Conservation (phyloP, 139 green algal genomes). For the Picochlorum sp. region DNA sequence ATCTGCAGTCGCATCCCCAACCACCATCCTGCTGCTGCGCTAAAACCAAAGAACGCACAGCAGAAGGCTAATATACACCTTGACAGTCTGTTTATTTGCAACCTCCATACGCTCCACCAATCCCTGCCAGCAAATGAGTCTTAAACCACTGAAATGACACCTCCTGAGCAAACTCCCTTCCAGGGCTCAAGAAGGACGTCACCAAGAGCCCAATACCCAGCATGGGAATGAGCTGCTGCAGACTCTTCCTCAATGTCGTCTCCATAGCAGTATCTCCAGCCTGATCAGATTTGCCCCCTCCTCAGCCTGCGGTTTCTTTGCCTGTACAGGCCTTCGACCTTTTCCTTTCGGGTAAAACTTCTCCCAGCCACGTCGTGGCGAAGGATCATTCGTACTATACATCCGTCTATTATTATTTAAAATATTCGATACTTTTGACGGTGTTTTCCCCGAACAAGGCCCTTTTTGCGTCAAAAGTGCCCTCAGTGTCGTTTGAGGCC, state of each 20-base stretch:
- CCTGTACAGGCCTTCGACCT: slow-evolving; percentile 2
- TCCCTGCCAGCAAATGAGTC: slow-evolving; percentile 69
- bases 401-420: slow-evolving; percentile 6
- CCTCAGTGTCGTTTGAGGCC: too few species aligned
- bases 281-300: neutral
- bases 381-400: slow-evolving; percentile 26
- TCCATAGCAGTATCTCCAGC: slow-evolving; percentile 12
- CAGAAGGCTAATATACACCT: slow-evolving; percentile 43
- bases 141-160: slow-evolving; percentile 88
- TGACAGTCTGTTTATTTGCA: slow-evolving; percentile 82
- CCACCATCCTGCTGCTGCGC: neutral
- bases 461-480: too few species aligned
- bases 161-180: slow-evolving; percentile 52
- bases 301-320: slow-evolving; percentile 22
- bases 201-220: slow-evolving; percentile 15
- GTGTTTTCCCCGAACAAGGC: too few species aligned
- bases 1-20: neutral
- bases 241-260: neutral
- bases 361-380: slow-evolving; percentile 22
- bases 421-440: too few species aligned
- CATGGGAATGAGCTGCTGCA: slow-evolving; percentile 25
- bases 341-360: slow-evolving; percentile 54
- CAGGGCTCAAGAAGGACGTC: slow-evolving; percentile 16
- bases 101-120: slow-evolving; percentile 85
- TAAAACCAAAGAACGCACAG: neutral